These are phyloP conservation scores for Trichophyton simii DNA, from an alignment of 2,329 filamentous ascomycete genomes.

Conservation along the genomic window DNA sequence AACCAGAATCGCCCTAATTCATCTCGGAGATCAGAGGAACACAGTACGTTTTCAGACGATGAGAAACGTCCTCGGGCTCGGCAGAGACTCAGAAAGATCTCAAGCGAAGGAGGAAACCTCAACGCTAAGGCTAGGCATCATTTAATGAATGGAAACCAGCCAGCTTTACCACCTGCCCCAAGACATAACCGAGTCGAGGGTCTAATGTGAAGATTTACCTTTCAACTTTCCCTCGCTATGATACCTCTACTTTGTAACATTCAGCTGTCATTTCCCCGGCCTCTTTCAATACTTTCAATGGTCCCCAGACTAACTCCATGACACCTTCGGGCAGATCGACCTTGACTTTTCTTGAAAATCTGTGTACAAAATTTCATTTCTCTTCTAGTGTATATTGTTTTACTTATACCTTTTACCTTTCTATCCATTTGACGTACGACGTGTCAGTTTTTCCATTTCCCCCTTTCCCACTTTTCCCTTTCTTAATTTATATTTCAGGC, in stretches of 20 bases:
- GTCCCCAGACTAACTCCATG: background rate
- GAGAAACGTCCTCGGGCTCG: constrained; percentile 27
- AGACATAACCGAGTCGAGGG: constrained; percentile 22
- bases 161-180: constrained; percentile 23
- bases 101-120: constrained; percentile 40
- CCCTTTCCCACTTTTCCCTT: background rate
- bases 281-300: background rate
- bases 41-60: constrained; percentile 33
- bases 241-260: background rate
- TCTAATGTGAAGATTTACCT: constrained; percentile 24
- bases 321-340: background rate
- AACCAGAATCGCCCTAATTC: background rate
- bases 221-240: constrained; percentile 6
- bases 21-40: constrained; percentile 19
- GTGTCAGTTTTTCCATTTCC: background rate
- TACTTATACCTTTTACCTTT: constrained; percentile 7
- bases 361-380: constrained; percentile 1
- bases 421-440: background rate
- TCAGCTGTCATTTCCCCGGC: background rate
- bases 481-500: background rate
- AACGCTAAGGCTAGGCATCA: constrained; percentile 35
- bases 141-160: constrained; percentile 19
- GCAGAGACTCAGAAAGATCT: constrained; percentile 36
- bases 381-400: background rate
- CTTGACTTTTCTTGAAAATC: background rate